Percentiles rank a stretch among this genome's conserved stretches.
phyloP scores from a whole-genome alignment of 495 filamentous ascomycete genomes.

The Amorphotheca resinae region DNA sequence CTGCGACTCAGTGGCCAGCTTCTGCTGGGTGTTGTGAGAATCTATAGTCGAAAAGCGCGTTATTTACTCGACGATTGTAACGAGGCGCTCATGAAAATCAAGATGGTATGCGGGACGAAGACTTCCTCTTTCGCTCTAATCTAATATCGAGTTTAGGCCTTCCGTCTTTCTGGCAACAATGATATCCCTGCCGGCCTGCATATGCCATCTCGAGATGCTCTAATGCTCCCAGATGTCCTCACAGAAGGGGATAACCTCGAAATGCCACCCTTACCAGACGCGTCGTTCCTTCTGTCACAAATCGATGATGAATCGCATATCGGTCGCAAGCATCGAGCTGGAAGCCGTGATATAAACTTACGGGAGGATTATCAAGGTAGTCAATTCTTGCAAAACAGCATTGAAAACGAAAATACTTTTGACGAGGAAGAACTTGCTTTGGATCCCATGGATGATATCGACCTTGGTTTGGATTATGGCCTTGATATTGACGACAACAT shows the following conservation, averaged over 20 bases:
- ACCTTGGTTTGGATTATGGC: slow-evolving; percentile 46
- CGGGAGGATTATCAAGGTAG: slow-evolving; percentile 47
- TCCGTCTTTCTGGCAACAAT: slow-evolving; percentile 66
- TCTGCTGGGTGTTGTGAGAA: slow-evolving; percentile 86
- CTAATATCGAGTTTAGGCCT: slow-evolving; percentile 45
- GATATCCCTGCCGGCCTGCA: slow-evolving; percentile 57
- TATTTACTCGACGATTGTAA: slow-evolving; percentile 96
- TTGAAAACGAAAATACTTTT: slow-evolving; percentile 25
- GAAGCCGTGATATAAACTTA: slow-evolving; percentile 51
- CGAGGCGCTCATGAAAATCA: slow-evolving; percentile 92
- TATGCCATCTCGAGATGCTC: slow-evolving; percentile 51
- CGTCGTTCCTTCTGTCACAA: slow-evolving; percentile 60
- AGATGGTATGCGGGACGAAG: slow-evolving; percentile 59
- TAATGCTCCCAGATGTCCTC: slow-evolving; percentile 75
- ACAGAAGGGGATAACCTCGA: slow-evolving; percentile 80
- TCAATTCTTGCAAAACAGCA: slow-evolving; percentile 56
- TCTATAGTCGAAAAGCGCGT: slow-evolving; percentile 92
- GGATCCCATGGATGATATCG: slow-evolving; percentile 38
- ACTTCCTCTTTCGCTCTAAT: slow-evolving; percentile 3
- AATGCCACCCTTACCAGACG: slow-evolving; percentile 51
- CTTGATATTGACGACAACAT: slow-evolving; percentile 35
- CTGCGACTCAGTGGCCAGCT: slow-evolving; percentile 88
- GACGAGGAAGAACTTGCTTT: slow-evolving; percentile 37
- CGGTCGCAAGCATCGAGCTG: slow-evolving; percentile 42
- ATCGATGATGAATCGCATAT: slow-evolving; percentile 41